phyloP scores from a whole-genome alignment of 495 filamentous ascomycete species.

The Lentithecium fluviatile region DNA sequence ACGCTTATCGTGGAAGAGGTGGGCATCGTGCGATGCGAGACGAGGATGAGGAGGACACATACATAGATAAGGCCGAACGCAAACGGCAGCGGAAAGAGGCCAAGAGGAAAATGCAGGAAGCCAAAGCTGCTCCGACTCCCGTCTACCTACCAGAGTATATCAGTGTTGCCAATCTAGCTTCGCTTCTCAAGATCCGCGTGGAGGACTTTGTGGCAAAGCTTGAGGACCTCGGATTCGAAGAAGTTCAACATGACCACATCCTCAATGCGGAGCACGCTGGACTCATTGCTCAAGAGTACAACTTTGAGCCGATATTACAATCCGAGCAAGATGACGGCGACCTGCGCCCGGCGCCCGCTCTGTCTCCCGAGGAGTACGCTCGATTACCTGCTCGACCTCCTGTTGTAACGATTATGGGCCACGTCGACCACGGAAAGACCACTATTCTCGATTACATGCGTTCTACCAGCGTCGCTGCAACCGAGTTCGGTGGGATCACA shows the following conservation, averaged over 20 bases:
- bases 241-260: constrained; percentile 73
- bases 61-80: constrained; percentile 38
- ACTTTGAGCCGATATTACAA: constrained; percentile 87
- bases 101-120: constrained; percentile 44
- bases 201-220: constrained; percentile 74
- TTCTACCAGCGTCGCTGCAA: constrained; percentile 83
- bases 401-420: constrained; percentile 99
- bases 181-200: constrained; percentile 67
- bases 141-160: constrained; percentile 89
- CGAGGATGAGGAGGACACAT: constrained; percentile 24
- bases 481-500: constrained; percentile 95
- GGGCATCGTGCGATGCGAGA: constrained; percentile 12
- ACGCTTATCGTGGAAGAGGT: neutral
- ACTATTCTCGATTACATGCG: constrained; percentile 93
- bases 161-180: constrained; percentile 79
- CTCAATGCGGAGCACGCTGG: constrained; percentile 88
- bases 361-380: constrained; percentile 65
- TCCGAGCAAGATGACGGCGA: constrained; percentile 60
- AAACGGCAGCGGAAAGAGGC: constrained; percentile 50
- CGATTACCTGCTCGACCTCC: constrained; percentile 74
- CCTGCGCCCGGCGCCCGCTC: constrained; percentile 62
- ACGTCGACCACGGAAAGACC: constrained; percentile 98
- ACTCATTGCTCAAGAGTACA: constrained; percentile 87
- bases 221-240: constrained; percentile 79
- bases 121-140: constrained; percentile 49